A percentile compares a stretch with the other conserved stretches of the same genome.
phyloP scores from a whole-genome alignment of 768 basidiomycete species.

The Podaxis carcinomalis region DNA sequence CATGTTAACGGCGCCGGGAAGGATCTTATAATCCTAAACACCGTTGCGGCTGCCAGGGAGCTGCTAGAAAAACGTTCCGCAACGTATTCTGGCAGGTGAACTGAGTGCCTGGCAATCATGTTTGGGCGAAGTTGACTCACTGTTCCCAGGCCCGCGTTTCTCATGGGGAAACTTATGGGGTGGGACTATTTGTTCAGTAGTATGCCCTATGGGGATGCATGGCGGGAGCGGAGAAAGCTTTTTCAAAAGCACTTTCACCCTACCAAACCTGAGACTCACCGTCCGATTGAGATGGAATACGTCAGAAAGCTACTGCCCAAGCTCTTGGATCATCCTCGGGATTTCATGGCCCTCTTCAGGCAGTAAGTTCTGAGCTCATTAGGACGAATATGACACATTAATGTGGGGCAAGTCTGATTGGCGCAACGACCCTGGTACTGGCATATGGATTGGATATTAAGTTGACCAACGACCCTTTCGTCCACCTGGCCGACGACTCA shows the following conservation, averaged over 20 bases:
- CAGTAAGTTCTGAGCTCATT: conserved; percentile 17
- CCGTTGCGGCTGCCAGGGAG: conserved; percentile 10
- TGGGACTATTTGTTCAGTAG: conserved; percentile 20
- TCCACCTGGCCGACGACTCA: conserved; percentile 20
- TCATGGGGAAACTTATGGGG: conserved; percentile 23
- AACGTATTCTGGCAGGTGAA: conserved; percentile 14
- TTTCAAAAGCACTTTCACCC: conserved; percentile 20
- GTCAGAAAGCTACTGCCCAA: conserved; percentile 1
- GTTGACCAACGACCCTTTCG: conserved; percentile 25
- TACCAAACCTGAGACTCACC: conserved; percentile 10
- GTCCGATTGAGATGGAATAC: conserved; percentile 13
- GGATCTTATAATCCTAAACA: conserved; percentile 13
- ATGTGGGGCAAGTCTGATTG: conserved; percentile 17
- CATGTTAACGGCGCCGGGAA: conserved; percentile 7
- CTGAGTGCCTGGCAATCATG: neutral
- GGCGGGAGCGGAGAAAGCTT: conserved; percentile 19
- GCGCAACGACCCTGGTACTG: conserved; percentile 24
- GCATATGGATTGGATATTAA: conserved; percentile 29
- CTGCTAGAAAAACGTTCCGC: conserved; percentile 12
- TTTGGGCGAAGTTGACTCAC: neutral
- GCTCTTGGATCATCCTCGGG: conserved; percentile 7
- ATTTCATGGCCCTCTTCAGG: conserved; percentile 7
- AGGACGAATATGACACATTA: neutral
- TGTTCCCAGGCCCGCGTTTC: neutral
- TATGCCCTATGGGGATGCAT: conserved; percentile 19